These are phyloP conservation scores for Amanita rubescens DNA, from an alignment of 768 basidiomycete genomes.

Conservation along the genomic window DNA sequence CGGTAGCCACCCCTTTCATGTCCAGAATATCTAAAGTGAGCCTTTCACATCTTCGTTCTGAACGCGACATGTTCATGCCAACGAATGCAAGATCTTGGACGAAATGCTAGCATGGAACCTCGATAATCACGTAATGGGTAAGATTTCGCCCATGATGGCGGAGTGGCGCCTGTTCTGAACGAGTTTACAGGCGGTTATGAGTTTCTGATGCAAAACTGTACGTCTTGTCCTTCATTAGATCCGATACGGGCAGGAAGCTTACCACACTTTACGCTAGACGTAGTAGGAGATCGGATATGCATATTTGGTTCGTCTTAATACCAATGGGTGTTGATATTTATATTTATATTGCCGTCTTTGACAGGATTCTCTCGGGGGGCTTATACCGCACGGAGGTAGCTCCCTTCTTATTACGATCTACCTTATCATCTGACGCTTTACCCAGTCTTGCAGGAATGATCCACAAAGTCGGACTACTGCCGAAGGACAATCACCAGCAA, in stretches of 20 bases:
- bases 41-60: background rate
- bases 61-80: background rate
- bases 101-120: constrained; percentile 42
- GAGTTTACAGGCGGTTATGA: constrained; percentile 4
- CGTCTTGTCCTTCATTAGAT: background rate
- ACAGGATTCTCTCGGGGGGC: constrained; percentile 57
- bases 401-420: background rate
- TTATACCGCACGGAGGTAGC: constrained; percentile 49
- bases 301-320: constrained; percentile 39
- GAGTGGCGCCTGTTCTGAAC: background rate
- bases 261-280: constrained; percentile 22
- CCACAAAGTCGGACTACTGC: constrained; percentile 44
- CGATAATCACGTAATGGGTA: constrained; percentile 45
- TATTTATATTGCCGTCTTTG: background rate
- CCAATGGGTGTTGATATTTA: background rate
- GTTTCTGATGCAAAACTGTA: constrained; percentile 9
- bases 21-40: constrained; percentile 35
- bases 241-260: background rate
- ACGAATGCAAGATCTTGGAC: constrained; percentile 28
- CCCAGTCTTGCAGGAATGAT: constrained; percentile 42
- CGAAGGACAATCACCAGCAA: constrained; percentile 43
- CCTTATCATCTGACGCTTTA: background rate
- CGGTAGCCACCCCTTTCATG: constrained; percentile 37
- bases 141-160: background rate
- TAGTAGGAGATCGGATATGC: constrained; percentile 49